phyloP scores from a whole-genome alignment of 345 rosid genomes.

The Syzygium aqueum region DNA sequence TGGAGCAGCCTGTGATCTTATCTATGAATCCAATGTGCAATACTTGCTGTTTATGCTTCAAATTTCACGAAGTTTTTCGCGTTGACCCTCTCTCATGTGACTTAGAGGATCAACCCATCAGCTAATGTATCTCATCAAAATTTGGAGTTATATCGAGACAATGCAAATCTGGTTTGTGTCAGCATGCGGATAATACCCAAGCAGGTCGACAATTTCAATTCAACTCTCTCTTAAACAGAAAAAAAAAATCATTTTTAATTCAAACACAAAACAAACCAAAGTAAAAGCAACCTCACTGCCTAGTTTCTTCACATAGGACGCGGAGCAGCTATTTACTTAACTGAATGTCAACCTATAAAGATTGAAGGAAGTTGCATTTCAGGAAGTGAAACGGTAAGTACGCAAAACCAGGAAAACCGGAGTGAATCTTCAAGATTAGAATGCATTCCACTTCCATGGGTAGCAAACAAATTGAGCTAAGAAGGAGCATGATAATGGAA shows the following conservation, averaged over 20 bases:
- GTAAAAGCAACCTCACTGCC: background rate
- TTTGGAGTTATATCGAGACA: background rate
- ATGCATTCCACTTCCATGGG: background rate
- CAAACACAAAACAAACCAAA: background rate
- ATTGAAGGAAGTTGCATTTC: background rate
- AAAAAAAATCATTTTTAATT: background rate
- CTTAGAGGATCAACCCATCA: background rate
- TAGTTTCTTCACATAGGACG: background rate
- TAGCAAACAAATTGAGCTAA: background rate
- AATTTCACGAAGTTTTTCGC: background rate
- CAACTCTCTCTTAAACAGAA: background rate
- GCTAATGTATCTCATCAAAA: background rate
- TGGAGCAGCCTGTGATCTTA: background rate
- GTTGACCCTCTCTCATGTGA: background rate
- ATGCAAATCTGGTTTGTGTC: background rate
- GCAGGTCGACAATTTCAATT: background rate
- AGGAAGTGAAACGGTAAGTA: background rate
- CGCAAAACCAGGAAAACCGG: background rate
- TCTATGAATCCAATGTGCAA: background rate
- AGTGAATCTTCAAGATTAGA: background rate
- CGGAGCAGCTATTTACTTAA: background rate
- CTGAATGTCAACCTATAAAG: background rate
- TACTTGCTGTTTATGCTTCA: background rate
- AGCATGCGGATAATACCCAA: background rate
- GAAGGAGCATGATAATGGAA: background rate